Evolutionary conservation across 2,329 filamentous ascomycete species (phyloP).

Genomic region (Ceratocystis alfenasii): DNA sequence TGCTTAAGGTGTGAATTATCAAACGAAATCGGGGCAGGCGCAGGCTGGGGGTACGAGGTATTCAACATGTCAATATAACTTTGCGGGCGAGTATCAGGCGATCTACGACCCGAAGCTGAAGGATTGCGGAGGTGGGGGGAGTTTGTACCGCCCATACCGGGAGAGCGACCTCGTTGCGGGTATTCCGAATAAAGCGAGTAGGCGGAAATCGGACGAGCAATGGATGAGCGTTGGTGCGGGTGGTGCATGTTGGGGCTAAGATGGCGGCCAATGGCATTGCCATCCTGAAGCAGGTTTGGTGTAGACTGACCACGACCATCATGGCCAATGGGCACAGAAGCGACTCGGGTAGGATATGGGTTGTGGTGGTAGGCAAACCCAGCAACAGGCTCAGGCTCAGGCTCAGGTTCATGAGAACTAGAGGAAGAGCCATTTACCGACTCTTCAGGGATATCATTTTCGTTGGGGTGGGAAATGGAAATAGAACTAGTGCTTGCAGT

Average conservation of each 20-base stretch:
- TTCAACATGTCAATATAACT: slow-evolving; percentile 51
- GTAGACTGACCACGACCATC: slow-evolving; percentile 38
- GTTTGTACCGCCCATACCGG: slow-evolving; percentile 32
- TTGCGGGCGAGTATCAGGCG: slow-evolving; percentile 42
- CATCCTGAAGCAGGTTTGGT: slow-evolving; percentile 41
- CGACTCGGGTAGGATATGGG: slow-evolving; percentile 34
- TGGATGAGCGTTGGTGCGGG: slow-evolving; percentile 41
- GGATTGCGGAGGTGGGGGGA: slow-evolving; percentile 37
- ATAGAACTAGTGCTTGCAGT: slow-evolving; percentile 46
- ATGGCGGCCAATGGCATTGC: slow-evolving; percentile 43
- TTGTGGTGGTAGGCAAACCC: slow-evolving; percentile 54
- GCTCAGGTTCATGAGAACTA: slow-evolving; percentile 38
- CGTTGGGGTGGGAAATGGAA: slow-evolving; percentile 38
- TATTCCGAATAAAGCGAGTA: slow-evolving; percentile 66
- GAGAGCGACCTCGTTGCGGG: slow-evolving; percentile 50
- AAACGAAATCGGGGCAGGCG: slow-evolving; percentile 52
- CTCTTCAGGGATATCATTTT: slow-evolving; percentile 35
- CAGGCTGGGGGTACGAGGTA: slow-evolving; percentile 68
- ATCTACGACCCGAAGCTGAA: slow-evolving; percentile 41
- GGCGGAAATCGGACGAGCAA: slow-evolving; percentile 60
- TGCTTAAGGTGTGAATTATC: slow-evolving; percentile 72
- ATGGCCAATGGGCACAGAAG: slow-evolving; percentile 34
- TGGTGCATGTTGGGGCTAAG: slow-evolving; percentile 47
- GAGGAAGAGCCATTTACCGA: slow-evolving; percentile 33
- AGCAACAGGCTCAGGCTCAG: slow-evolving; percentile 38